These are phyloP conservation scores for Yamadazyma takamatsuzukensis DNA, from an alignment of 805 yeast species.

Conservation along the genomic window DNA sequence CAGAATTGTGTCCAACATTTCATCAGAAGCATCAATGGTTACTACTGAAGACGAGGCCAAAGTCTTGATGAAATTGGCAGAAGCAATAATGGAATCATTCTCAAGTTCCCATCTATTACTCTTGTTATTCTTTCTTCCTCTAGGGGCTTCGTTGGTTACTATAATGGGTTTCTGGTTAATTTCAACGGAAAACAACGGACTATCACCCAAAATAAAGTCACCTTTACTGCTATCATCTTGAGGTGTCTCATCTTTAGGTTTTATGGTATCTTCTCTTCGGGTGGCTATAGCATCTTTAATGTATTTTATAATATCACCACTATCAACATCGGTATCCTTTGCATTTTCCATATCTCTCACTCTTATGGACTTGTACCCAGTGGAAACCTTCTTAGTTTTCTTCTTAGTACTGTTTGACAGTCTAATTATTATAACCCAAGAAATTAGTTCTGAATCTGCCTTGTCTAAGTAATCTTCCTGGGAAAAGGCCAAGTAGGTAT, in stretches of 20 bases:
- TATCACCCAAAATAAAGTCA: constrained; percentile 17
- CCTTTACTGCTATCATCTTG: no score
- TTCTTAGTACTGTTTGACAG: constrained; percentile 45
- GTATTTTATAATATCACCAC: constrained; percentile 54
- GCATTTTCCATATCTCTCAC: constrained; percentile 59
- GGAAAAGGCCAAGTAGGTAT: constrained; percentile 36
- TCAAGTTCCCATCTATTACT: constrained; percentile 76
- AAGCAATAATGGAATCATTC: constrained; percentile 64
- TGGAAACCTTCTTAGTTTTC: constrained; percentile 23
- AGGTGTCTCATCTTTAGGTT: constrained; percentile 6
- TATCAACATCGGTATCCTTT: constrained; percentile 69
- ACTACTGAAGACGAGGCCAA: constrained; percentile 69
- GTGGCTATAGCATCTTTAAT: constrained; percentile 18
- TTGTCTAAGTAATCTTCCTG: constrained; percentile 62
- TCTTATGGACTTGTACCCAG: constrained; percentile 69
- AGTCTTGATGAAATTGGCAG: constrained; percentile 49
- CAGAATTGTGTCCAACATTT: constrained; percentile 78
- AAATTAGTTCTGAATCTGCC: constrained; percentile 68
- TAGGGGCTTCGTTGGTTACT: constrained; percentile 77
- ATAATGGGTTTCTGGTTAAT: constrained; percentile 55
- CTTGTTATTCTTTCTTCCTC: constrained; percentile 72
- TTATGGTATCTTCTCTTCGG: constrained; percentile 5
- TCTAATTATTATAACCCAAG: constrained; percentile 74
- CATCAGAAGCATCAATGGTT: constrained; percentile 78
- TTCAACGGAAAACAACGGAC: constrained; percentile 29